Base-by-base conservation (phyloP, 2,329 filamentous ascomycete genomes). In the Aureobasidium subglaciale region DNA sequence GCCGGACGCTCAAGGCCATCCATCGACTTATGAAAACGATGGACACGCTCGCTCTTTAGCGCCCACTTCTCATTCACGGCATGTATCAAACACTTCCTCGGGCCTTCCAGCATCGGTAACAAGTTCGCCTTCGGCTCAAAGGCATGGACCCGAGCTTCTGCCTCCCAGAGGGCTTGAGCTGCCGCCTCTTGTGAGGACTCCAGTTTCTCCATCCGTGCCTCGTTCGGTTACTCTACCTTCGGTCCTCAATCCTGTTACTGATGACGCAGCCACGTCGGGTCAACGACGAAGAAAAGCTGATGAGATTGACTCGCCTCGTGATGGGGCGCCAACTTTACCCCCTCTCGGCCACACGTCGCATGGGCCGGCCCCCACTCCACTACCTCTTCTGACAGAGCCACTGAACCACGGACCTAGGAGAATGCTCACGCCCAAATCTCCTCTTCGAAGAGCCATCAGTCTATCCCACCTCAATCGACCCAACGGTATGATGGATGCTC, bases 371-470 rank as follows among this genome's bases (percentile, higher is more conserved):
- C 27, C 38, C 20, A 29, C 52, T 37, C 15, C 52, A 2, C 18
- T 54, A 15, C 50, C 50, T 13, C 50, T 42, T n/a, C 22, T 54
- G 18, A 46, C 40, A 20, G 52, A 55, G 32, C 40, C 40, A 13
- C 61, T 25, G 64, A 63, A 34, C 59, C 63, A 41, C 45, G 70
- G 55, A 72, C 37, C 32, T 8, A 45, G 81, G 60, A 76, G 77
- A 30, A 76, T 81, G n/a, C 64, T 83, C 58, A 83, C 79, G 10
- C 80, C 83, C 1, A 75, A 77, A 60, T 84, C 83, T 9, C 81
- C 82, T 9, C 52, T 75, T 37, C 71, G 72, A 54, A 77, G 81
- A 59, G 73, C 78, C 24, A 71, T 76, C 16, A 82, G 78, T 62
- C 63, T 79, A 11, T 74, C 74, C 29, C 54, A 69, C 65, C 62